Conservation (phyloP, 441 rosid genomes). For the Pelargonium fulgidum region DNA sequence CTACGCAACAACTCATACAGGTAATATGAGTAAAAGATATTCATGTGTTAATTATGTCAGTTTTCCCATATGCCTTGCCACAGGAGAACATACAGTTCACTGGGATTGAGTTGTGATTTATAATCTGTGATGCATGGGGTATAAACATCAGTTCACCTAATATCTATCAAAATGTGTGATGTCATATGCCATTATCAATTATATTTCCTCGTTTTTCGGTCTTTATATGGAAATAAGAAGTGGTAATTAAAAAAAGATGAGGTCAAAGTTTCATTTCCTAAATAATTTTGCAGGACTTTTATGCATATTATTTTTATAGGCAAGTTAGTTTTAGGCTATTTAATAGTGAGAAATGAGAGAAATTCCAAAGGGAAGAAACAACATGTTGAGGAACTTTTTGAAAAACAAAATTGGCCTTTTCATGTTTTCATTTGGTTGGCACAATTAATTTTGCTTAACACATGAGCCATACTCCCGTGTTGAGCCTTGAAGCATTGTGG, state of each 20-base stretch:
- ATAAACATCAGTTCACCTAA: background rate
- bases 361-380: background rate
- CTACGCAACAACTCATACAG: conserved; percentile 91
- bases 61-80: background rate
- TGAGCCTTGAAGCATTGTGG: background rate
- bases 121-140: background rate
- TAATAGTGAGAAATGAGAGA: background rate
- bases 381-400: background rate
- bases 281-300: too few species aligned
- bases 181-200: background rate
- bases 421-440: background rate
- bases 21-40: conserved; percentile 27
- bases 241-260: background rate
- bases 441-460: background rate
- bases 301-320: too few species aligned
- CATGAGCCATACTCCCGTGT: background rate
- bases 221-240: background rate
- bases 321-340: background rate
- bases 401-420: background rate
- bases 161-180: background rate
- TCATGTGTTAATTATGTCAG: background rate
- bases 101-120: background rate
- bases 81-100: background rate
- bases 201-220: background rate
- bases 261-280: too few species aligned